A percentile compares a stretch with the other conserved stretches of the same genome.
These are phyloP conservation scores for Trichoderma sp. DNA, from an alignment of 2,329 filamentous ascomycete genomes.

Conservation along the genomic window DNA sequence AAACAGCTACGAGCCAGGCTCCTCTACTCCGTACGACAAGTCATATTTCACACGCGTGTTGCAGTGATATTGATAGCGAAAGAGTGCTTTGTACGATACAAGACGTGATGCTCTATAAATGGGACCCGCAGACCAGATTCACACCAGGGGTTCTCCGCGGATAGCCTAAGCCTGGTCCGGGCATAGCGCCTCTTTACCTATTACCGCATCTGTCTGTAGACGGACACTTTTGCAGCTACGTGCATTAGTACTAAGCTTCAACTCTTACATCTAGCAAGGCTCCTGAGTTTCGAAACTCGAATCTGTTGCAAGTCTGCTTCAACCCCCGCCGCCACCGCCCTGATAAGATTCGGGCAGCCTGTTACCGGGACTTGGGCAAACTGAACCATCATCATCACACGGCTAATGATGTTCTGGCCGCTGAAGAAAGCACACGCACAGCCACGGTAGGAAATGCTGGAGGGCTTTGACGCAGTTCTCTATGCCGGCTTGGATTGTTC, in stretches of 20 bases:
- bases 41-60: neutral
- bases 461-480: neutral
- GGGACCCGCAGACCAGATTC: neutral
- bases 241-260: slow-evolving; percentile 5
- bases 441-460: neutral
- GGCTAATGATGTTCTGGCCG: neutral
- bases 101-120: neutral
- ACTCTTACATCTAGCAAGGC: slow-evolving; percentile 22
- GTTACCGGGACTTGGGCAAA: neutral
- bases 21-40: neutral
- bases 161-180: neutral
- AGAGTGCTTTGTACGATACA: neutral
- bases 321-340: slow-evolving; percentile 31
- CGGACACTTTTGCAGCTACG: neutral
- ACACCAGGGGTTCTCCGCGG: slow-evolving; percentile 14
- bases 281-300: slow-evolving; percentile 42
- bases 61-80: neutral
- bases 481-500: neutral
- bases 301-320: slow-evolving; percentile 49
- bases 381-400: neutral
- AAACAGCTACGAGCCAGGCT: neutral
- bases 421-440: neutral
- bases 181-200: neutral
- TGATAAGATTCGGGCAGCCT: neutral
- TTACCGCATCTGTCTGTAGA: neutral